These are phyloP conservation scores for Paramarasmius palmivorus DNA, from an alignment of 1,284 basidiomycete species.

Conservation along the genomic window DNA sequence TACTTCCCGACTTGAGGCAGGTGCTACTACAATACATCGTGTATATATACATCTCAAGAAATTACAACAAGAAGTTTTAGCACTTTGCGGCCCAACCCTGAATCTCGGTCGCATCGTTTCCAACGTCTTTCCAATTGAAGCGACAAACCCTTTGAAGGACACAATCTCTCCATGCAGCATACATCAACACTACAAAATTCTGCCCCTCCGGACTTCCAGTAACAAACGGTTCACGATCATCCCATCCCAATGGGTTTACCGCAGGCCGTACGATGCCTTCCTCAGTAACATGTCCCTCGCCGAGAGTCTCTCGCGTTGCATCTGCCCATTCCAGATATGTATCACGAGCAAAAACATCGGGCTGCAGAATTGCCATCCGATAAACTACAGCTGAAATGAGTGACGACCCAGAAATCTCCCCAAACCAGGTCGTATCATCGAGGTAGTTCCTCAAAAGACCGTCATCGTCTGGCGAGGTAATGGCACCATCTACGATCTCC, in stretches of 20 bases:
- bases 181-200: constrained; percentile 9
- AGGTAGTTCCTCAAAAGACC: constrained; percentile 39
- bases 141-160: not conserved
- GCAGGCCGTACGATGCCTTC: constrained; percentile 5
- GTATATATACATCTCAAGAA: too few relatives aligned
- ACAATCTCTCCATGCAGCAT: constrained; percentile 11
- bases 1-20: too few relatives aligned
- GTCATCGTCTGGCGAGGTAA: constrained; percentile 27
- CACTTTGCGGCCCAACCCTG: too few relatives aligned
- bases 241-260: constrained; percentile 9
- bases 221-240: not conserved
- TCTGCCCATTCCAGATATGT: constrained; percentile 8
- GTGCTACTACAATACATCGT: too few relatives aligned
- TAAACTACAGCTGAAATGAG: constrained; percentile 38
- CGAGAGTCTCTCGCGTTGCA: not conserved
- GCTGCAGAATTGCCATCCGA: constrained; percentile 8
- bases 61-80: too few relatives aligned
- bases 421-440: constrained; percentile 34
- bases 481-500: constrained; percentile 49
- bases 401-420: constrained; percentile 42
- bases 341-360: not conserved
- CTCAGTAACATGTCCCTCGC: constrained; percentile 1
- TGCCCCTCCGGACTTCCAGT: constrained; percentile 10
- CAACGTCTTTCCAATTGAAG: too few relatives aligned
- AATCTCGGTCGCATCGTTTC: too few relatives aligned